Base-by-base conservation (phyloP, 257 asterid genomes). In the Solanum boliviense region DNA sequence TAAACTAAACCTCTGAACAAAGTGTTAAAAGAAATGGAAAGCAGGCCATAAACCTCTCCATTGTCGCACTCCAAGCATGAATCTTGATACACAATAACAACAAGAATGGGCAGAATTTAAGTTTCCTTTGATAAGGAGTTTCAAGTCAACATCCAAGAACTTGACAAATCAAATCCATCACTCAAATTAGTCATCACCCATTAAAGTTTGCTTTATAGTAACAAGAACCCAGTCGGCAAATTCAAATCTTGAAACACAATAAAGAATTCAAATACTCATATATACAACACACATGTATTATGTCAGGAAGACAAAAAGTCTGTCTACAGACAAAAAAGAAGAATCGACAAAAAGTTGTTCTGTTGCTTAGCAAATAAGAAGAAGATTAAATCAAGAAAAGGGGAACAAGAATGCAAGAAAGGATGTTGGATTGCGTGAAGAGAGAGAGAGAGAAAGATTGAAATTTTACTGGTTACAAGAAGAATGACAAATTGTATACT, bases 11-110 rank as follows among this genome's bases (percentile, higher is more conserved):
- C 44, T 10, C 18, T 11, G 41, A 48, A 82, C 41, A 29, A 29
- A 89, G 91, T 91, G 95, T 94, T 92, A 95, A 38, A 91, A 91
- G 92, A 82, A 91, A 74, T 87, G 90, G 90, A 87, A 89, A 88
- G 84, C 88, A 71, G 87, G 85, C 90, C 92, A 87, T 88, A 90
- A 94, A 92, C 90, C 90, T 91, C 90, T 88, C 94, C 98, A 95
- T 96, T 89, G 88, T 88, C 93, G 86, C 89, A 84, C 92, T 65
- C 91, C 94, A 90, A 92, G 92, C 91, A 92, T 89, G 94, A 93
- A 90, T 79, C 67, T 79, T 44, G 78, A 93, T 87, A 60, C 91
- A 44, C 83, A 79, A 87, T 44, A 34, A 85, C 86, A 87, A 60
- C 35, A 86, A 88, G 60, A 90, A 89, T 58, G 48, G 34, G 62